Conservation (phyloP, 2,329 filamentous ascomycete species). For the Herpotrichia juniperi region DNA sequence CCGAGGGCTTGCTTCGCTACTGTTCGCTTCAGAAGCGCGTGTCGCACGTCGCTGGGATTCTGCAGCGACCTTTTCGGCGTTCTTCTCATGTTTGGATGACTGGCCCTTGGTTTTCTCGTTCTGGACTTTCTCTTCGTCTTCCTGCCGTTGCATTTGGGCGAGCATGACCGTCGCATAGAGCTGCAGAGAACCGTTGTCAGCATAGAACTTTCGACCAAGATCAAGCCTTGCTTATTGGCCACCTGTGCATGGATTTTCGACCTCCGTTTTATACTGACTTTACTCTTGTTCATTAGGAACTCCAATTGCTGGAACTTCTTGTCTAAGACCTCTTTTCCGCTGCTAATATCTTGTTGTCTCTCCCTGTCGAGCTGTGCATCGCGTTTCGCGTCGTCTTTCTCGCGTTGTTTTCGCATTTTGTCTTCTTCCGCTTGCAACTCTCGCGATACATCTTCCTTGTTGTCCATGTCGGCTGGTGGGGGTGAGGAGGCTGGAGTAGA, state of each 20-base stretch:
- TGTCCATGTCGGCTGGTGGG: constrained; percentile 33
- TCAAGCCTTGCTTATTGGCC: no score
- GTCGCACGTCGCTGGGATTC: constrained; percentile 55
- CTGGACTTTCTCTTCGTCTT: constrained; percentile 53
- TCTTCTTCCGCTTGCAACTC: constrained; percentile 55
- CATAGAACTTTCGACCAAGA: not conserved
- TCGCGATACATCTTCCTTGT: constrained; percentile 37
- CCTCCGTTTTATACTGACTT: constrained; percentile 30
- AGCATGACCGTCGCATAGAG: constrained; percentile 60
- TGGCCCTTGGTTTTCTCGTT: constrained; percentile 53
- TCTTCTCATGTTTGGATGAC: constrained; percentile 53
- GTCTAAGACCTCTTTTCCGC: constrained; percentile 53
- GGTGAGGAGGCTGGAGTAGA: constrained; percentile 43
- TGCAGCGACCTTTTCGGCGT: constrained; percentile 54
- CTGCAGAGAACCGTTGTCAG: constrained; percentile 22
- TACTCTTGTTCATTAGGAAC: constrained; percentile 59
- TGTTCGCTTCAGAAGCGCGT: constrained; percentile 37
- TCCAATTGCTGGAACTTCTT: constrained; percentile 59
- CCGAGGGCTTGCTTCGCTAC: constrained; percentile 18
- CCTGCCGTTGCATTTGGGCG: constrained; percentile 59
- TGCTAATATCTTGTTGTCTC: constrained; percentile 54
- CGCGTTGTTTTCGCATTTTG: constrained; percentile 49
- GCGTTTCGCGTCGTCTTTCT: constrained; percentile 53
- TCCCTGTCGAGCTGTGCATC: constrained; percentile 52
- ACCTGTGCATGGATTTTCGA: not conserved